Percentiles rank a stretch among this genome's conserved stretches.
Conservation (phyloP, 2,329 filamentous ascomycete species). For the Venturia aucupariae region DNA sequence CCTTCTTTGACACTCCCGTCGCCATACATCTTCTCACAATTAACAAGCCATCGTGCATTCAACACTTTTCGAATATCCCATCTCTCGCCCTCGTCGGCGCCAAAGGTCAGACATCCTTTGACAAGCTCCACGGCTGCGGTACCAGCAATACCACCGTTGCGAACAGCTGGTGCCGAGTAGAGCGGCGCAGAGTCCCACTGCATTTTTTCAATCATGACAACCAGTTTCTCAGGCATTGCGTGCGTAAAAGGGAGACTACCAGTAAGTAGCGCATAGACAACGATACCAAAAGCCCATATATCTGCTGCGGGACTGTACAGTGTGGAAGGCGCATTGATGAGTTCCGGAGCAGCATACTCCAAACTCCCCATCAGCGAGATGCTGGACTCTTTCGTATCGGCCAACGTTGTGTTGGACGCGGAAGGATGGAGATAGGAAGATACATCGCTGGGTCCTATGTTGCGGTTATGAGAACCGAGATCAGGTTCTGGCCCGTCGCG, state of each 20-base stretch:
- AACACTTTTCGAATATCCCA: constrained; percentile 9
- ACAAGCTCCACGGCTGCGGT: constrained; percentile 40
- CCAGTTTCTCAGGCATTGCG: constrained; percentile 48
- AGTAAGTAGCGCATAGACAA: constrained; percentile 51
- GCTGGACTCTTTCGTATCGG: not conserved
- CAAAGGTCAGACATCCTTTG: constrained; percentile 49
- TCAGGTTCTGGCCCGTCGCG: constrained; percentile 38
- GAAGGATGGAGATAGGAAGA: constrained; percentile 4
- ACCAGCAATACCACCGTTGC: constrained; percentile 25
- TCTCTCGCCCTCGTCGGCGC: constrained; percentile 40
- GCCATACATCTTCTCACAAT: constrained; percentile 9
- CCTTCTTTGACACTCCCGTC: constrained; percentile 11
- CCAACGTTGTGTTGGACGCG: not conserved
- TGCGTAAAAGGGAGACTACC: constrained; percentile 55
- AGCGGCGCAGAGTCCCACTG: constrained; percentile 48
- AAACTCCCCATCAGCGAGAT: constrained; percentile 43
- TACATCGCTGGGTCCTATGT: constrained; percentile 43
- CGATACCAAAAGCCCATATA: constrained; percentile 58
- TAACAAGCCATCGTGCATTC: not conserved
- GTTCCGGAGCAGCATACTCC: constrained; percentile 44
- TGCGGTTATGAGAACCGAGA: constrained; percentile 37
- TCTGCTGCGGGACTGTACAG: constrained; percentile 49
- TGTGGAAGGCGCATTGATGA: constrained; percentile 32
- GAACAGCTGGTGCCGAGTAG: constrained; percentile 31
- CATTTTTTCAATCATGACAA: constrained; percentile 49